Evolutionary conservation across 202 grass and related monocot genomes (phyloP).

Genomic region (Saccharum hybrid): DNA sequence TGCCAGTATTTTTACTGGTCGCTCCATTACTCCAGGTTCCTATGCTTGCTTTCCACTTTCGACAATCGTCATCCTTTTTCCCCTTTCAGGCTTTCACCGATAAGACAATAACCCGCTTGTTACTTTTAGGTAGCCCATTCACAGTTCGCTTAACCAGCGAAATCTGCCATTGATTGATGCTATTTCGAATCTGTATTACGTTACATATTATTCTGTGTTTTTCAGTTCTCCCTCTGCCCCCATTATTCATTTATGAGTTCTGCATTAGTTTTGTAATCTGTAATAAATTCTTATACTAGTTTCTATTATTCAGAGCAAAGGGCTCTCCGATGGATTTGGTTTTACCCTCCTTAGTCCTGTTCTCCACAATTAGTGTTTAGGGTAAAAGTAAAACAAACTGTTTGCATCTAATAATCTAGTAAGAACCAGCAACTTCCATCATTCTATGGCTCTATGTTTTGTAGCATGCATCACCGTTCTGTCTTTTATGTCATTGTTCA

Average conservation of each 20-base stretch:
- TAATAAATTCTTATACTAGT: not conserved
- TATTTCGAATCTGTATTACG: not conserved
- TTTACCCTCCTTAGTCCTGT: not conserved
- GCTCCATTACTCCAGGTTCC: conserved; percentile 69
- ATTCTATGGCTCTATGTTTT: not conserved
- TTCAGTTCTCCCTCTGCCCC: not conserved
- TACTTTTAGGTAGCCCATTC: not conserved
- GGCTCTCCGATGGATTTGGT: not conserved
- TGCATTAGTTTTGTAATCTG: not conserved
- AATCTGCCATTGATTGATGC: not conserved
- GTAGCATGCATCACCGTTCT: not conserved
- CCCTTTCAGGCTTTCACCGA: not conserved
- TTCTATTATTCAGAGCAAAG: not conserved
- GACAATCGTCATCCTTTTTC: not conserved
- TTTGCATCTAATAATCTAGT: not conserved
- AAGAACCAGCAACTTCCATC: too few species aligned
- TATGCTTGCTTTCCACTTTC: too few species aligned
- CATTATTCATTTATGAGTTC: not conserved
- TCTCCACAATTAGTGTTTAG: not conserved
- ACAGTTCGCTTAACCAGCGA: not conserved
- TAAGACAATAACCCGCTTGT: not conserved
- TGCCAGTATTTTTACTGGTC: conserved; percentile 99
- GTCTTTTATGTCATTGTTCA: not conserved
- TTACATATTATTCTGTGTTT: too few species aligned
- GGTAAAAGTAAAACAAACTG: not conserved